Evolutionary conservation across 176 grass and related monocot species (phyloP), one percentile per base, ranked within the genome.

Genomic region (Chloris gayana): DNA sequence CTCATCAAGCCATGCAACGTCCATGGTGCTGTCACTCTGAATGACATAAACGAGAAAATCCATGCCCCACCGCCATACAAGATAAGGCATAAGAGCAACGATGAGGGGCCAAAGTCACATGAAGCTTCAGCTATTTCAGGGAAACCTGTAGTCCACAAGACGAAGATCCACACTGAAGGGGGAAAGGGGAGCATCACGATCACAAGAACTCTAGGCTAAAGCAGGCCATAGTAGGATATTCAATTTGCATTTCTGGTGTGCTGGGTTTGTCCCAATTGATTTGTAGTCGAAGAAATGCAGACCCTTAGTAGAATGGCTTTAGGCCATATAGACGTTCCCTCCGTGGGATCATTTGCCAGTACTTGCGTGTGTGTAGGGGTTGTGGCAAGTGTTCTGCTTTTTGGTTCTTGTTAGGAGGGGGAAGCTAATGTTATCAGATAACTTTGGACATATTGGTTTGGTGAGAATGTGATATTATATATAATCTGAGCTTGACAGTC

Each of bases 121-220:
- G 50, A 85, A 21, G 87, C 88, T 19, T 99, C 92, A 11, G 88
- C 92, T 75, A 91, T 93, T 47, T 89, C 96, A 0, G 92, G 96
- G 1, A 99, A 99, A 46, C 96, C 96, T 12, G 90, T 99, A 27
- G 84, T 93, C 32, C 82, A 78, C 69, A 91, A 89, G 88, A 99
- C 96, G 37, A 99, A 89, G 84, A 91, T 99, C 64, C 88, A 79
- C 77, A 99, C 96, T 3, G 90, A 95, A 57, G 92, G 92, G 0
- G 90, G 96, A 1, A 93, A 85, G 69, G 96, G 96, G 49, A 91
- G 79, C 79, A 99, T 99, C 69, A 99, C 96, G 29, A 99, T 99
- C 44, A 95, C 86, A 41, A 90, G 90, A 76, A 99, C 92, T 4
- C 88, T 45, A 85, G 96, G 90, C 60, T 98, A 45, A 45, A 71